Percentiles rank a stretch among this genome's conserved stretches.
These are phyloP conservation scores for Cytospora schulzeri DNA, from an alignment of 2,329 filamentous ascomycete genomes.

Conservation along the genomic window DNA sequence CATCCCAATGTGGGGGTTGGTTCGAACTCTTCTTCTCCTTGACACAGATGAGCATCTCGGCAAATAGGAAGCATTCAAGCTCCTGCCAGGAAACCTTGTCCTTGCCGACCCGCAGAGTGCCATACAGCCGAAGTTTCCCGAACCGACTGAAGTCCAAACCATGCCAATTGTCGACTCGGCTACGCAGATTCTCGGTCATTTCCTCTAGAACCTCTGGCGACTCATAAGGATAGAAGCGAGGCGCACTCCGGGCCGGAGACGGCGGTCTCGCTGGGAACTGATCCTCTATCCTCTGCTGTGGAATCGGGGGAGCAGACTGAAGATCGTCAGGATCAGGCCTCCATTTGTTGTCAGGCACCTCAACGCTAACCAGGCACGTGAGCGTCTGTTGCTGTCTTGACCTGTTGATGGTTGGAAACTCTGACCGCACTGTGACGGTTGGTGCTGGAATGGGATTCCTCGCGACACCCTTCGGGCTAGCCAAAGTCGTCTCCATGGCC, in stretches of 20 bases:
- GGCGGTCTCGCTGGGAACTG: constrained; percentile 53
- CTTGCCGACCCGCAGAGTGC: constrained; percentile 90
- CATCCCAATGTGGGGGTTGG: constrained; percentile 63
- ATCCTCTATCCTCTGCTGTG: constrained; percentile 54
- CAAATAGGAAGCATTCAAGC: constrained; percentile 93
- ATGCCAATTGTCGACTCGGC: constrained; percentile 97
- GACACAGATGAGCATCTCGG: constrained; percentile 98
- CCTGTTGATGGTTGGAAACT: constrained; percentile 91
- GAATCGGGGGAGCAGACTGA: constrained; percentile 51
- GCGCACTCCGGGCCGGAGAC: constrained; percentile 60
- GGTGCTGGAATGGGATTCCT: constrained; percentile 90
- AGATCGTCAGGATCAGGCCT: constrained; percentile 81
- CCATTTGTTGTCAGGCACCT: constrained; percentile 93
- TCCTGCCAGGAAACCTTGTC: constrained; percentile 98
- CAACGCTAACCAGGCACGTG: constrained; percentile 90
- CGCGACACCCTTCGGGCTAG: constrained; percentile 69
- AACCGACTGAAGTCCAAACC: constrained; percentile 91
- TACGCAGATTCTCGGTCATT: constrained; percentile 81
- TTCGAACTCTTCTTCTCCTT: constrained; percentile 84
- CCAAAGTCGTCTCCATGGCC: constrained; percentile 86
- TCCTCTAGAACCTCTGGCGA: constrained; percentile 76
- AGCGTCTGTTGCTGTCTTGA: constrained; percentile 93
- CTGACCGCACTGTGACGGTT: constrained; percentile 90
- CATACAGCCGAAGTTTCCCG: constrained; percentile 87
- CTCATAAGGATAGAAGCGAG: constrained; percentile 71